A percentile compares a stretch with the other conserved stretches of the same genome.
Conservation (phyloP, 2,329 filamentous ascomycete species). For the Pseudogymnoascus sp. region DNA sequence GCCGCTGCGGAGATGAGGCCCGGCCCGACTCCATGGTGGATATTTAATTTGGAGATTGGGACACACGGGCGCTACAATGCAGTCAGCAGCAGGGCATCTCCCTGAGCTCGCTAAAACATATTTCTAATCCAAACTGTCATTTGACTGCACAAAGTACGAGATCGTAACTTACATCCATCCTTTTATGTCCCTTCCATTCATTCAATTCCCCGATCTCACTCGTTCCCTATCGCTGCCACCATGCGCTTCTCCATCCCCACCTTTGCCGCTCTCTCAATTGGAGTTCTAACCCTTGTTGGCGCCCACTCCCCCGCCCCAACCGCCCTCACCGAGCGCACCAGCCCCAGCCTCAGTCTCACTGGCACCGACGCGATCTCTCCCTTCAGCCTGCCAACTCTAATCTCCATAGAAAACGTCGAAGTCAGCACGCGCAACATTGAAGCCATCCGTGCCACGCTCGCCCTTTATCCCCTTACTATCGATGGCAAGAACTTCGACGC, state of each 20-base stretch:
- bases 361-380: neutral
- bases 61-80: neutral
- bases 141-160: neutral
- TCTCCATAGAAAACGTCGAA: neutral
- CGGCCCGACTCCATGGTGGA: neutral
- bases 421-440: neutral
- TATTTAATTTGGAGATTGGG: neutral
- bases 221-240: neutral
- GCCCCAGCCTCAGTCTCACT: neutral
- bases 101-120: no score
- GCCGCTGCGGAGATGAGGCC: neutral
- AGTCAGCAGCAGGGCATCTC: neutral
- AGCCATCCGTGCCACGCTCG: conserved; percentile 16
- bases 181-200: no score
- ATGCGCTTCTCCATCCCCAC: neutral
- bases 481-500: conserved; percentile 18
- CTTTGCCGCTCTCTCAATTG: neutral
- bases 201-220: neutral
- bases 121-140: no score
- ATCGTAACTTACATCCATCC: neutral
- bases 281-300: neutral
- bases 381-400: neutral
- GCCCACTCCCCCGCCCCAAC: neutral
- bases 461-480: conserved; percentile 17
- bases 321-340: no score